Conservation (phyloP, 2,329 filamentous ascomycete species). For the Sclerotiophoma versabilis region DNA sequence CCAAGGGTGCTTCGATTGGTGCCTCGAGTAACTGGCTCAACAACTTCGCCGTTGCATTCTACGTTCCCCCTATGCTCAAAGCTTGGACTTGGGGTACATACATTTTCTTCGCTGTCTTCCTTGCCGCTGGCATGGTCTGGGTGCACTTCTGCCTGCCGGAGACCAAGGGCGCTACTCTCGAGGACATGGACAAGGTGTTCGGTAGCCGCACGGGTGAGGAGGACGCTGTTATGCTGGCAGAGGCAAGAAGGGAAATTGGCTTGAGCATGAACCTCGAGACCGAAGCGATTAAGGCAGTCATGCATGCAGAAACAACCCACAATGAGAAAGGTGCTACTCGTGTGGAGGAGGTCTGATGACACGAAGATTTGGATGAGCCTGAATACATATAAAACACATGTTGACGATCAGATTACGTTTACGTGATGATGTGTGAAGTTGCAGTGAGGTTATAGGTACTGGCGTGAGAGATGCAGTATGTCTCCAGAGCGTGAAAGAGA, state of each 20-base stretch:
- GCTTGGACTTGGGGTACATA: slow-evolving; percentile 47
- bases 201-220: slow-evolving; percentile 34
- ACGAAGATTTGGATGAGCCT: too few relatives aligned
- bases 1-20: slow-evolving; percentile 47
- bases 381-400: too few relatives aligned
- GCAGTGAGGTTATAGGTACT: too few relatives aligned
- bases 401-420: too few relatives aligned
- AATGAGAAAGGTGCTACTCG: slow-evolving; percentile 24
- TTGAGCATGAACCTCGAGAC: slow-evolving; percentile 31
- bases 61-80: slow-evolving; percentile 45
- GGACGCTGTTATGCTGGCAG: slow-evolving; percentile 37
- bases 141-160: slow-evolving; percentile 38
- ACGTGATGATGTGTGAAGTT: too few relatives aligned
- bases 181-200: slow-evolving; percentile 43
- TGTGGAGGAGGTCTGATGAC: slow-evolving; percentile 25
- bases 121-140: slow-evolving; percentile 33
- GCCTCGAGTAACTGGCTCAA: slow-evolving; percentile 49
- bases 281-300: slow-evolving; percentile 31
- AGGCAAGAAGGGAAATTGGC: slow-evolving; percentile 34
- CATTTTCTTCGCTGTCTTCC: slow-evolving; percentile 49
- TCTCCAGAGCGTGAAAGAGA: too few relatives aligned
- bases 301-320: slow-evolving; percentile 23
- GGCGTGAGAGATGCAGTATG: too few relatives aligned
- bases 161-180: slow-evolving; percentile 38
- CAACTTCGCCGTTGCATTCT: slow-evolving; percentile 50